Evolutionary conservation across 305 asterid species (phyloP).

Genomic region (Fraxinus albicans): DNA sequence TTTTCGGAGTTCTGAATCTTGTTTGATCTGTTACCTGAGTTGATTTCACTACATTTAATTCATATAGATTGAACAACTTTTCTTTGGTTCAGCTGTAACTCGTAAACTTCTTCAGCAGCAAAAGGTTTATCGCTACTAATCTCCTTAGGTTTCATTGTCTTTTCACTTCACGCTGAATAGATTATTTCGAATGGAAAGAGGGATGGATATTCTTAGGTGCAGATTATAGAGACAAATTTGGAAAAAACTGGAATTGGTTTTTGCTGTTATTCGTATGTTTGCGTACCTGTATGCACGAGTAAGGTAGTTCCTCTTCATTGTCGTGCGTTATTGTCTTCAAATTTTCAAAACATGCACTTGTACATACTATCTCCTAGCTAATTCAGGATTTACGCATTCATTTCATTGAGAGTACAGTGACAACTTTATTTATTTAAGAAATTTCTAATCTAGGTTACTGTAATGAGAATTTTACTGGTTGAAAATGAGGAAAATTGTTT

Average conservation of each 20-base stretch:
- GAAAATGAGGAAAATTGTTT: background rate
- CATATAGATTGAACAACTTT: background rate
- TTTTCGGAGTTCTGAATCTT: background rate
- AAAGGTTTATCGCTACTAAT: background rate
- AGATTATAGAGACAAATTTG: background rate
- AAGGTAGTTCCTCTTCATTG: background rate
- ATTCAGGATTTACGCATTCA: too few relatives aligned
- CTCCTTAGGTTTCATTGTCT: background rate
- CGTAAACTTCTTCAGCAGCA: background rate
- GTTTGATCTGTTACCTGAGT: background rate
- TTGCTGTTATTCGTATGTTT: background rate
- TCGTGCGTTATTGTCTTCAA: too few relatives aligned
- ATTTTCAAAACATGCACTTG: too few relatives aligned
- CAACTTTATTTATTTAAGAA: background rate
- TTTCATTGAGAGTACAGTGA: too few relatives aligned
- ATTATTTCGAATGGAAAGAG: background rate
- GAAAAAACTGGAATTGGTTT: background rate
- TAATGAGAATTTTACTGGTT: slow-evolving; percentile 4
- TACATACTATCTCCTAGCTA: too few relatives aligned
- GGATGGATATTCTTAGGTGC: background rate
- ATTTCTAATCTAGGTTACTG: background rate
- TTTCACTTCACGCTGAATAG: background rate
- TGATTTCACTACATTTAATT: background rate
- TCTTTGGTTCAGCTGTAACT: background rate
- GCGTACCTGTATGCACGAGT: background rate